Conservation (phyloP, 331 rosid species). For the Quercus lobata region DNA sequence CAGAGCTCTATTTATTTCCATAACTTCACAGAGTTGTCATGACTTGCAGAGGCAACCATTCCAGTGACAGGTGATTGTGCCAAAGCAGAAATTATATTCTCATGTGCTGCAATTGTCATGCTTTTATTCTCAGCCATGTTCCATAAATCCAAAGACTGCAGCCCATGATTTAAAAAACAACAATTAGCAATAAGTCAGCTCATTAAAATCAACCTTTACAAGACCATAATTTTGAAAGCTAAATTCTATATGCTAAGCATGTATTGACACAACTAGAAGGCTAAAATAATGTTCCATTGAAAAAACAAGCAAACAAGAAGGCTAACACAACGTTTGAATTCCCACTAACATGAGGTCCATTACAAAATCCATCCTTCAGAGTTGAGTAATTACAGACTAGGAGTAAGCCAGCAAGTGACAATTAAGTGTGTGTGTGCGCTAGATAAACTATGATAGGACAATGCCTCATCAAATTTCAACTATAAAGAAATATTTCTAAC, state of each 20-base stretch:
- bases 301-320: neutral
- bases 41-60: constrained; percentile 62
- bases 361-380: neutral
- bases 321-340: neutral
- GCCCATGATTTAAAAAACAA: neutral
- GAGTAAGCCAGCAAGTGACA: neutral
- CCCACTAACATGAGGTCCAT: neutral
- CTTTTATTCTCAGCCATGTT: constrained; percentile 50
- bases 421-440: too few relatives aligned
- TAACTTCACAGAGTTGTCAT: constrained; percentile 40
- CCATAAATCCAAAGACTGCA: constrained; percentile 52
- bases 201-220: neutral
- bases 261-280: neutral
- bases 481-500: too few relatives aligned
- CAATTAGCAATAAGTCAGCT: neutral
- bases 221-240: neutral
- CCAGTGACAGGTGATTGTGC: constrained; percentile 42
- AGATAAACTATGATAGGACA: too few relatives aligned
- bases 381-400: neutral
- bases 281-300: neutral
- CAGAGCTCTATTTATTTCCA: constrained; percentile 33
- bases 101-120: constrained; percentile 49
- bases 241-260: neutral
- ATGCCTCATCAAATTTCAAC: too few relatives aligned
- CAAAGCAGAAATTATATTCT: constrained; percentile 41